These are phyloP conservation scores for Lactifluus subvellereus DNA, from an alignment of 768 basidiomycete genomes.

Conservation along the genomic window DNA sequence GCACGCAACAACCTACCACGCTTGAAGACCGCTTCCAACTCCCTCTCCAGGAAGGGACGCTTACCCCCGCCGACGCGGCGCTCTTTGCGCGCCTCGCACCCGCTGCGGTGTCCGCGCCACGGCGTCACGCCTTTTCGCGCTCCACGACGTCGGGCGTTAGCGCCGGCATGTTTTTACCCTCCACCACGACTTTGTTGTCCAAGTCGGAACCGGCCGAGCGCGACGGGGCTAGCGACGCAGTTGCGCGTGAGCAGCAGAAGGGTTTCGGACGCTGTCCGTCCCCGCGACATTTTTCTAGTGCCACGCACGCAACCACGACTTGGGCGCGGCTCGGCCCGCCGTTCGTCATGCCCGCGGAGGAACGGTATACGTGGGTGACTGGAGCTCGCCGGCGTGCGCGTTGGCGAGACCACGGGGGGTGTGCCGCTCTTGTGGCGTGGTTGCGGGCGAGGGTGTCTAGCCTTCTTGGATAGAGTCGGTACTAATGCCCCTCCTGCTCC, in stretches of 20 bases:
- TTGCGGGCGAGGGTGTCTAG: conserved; percentile 20
- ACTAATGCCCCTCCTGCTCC: background rate
- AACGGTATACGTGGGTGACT: conserved; percentile 20
- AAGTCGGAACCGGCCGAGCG: background rate
- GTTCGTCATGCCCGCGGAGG: conserved; percentile 19
- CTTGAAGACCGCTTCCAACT: conserved; percentile 19
- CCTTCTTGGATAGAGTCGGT: conserved; percentile 6
- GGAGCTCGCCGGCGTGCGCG: conserved; percentile 16
- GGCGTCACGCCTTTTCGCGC: conserved; percentile 17
- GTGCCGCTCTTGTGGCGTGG: conserved; percentile 24
- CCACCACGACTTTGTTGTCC: background rate
- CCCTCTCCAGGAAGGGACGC: conserved; percentile 15
- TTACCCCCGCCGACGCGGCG: conserved; percentile 11
- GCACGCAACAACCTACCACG: conserved; percentile 1
- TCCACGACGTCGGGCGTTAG: conserved; percentile 13
- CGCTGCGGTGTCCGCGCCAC: conserved; percentile 13
- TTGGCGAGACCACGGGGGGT: conserved; percentile 20
- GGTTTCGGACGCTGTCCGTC: conserved; percentile 21
- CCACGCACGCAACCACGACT: background rate
- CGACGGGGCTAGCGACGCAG: too few species aligned
- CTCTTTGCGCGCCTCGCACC: conserved; percentile 16
- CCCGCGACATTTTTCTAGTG: background rate
- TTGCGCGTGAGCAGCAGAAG: background rate
- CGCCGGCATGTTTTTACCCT: conserved; percentile 2
- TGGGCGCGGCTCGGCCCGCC: conserved; percentile 20